phyloP scores from a whole-genome alignment of 306 rosid genomes.

The Prunus armeniaca region DNA sequence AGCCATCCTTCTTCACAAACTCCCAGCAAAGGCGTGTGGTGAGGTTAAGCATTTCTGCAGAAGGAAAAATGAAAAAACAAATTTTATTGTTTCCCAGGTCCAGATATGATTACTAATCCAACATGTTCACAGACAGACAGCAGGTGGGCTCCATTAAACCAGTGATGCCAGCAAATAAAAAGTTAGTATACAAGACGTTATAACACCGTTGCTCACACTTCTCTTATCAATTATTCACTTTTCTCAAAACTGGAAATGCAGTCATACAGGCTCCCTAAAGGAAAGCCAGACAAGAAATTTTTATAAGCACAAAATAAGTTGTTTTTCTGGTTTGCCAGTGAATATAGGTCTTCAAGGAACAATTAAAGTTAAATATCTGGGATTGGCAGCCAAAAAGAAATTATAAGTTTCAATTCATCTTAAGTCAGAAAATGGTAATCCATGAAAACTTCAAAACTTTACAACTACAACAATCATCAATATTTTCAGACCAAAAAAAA shows the following conservation, averaged over 20 bases:
- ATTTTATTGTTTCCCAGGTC: not conserved
- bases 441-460: too few species aligned
- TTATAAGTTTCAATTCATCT: not conserved
- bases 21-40: conserved; percentile 91
- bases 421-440: not conserved
- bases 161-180: not conserved
- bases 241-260: not conserved
- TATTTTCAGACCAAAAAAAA: not conserved
- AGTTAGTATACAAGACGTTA: not conserved
- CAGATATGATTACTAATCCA: not conserved
- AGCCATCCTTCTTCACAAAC: conserved; percentile 78
- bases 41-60: conserved; percentile 87
- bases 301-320: not conserved
- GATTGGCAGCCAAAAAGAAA: not conserved
- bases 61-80: conserved; percentile 9
- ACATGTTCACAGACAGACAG: not conserved
- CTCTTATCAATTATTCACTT: not conserved
- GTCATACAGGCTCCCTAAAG: not conserved
- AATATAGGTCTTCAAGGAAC: not conserved
- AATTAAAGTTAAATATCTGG: not conserved
- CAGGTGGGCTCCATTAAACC: not conserved
- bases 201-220: not conserved
- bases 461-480: too few species aligned
- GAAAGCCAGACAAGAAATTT: not conserved
- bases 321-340: not conserved